phyloP scores from a whole-genome alignment of 2,329 filamentous ascomycete genomes.

The Ploettnerulaceae sp. region DNA sequence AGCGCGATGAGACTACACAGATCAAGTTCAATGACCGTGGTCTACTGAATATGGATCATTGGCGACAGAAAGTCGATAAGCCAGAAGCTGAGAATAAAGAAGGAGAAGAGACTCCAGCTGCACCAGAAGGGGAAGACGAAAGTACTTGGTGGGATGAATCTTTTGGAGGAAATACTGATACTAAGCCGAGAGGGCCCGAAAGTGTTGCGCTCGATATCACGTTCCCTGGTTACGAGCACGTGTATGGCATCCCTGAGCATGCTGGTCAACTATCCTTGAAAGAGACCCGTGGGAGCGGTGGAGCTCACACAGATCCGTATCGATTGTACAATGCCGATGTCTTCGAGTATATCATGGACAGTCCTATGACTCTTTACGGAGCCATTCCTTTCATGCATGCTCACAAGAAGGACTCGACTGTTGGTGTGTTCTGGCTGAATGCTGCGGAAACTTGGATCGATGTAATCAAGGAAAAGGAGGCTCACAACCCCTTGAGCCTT shows the following conservation, averaged over 20 bases:
- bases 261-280: conserved; percentile 82
- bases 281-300: conserved; percentile 82
- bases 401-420: conserved; percentile 86
- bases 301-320: conserved; percentile 80
- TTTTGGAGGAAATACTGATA: conserved; percentile 92
- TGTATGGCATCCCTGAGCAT: conserved; percentile 93
- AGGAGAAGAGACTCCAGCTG: conserved; percentile 36
- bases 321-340: conserved; percentile 94
- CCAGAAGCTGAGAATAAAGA: conserved; percentile 33
- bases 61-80: conserved; percentile 77
- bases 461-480: conserved; percentile 73
- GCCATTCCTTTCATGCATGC: conserved; percentile 97
- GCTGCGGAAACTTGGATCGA: conserved; percentile 97
- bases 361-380: conserved; percentile 98
- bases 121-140: conserved; percentile 60
- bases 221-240: conserved; percentile 86
- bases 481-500: conserved; percentile 71
- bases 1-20: conserved; percentile 74
- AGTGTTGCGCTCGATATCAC: conserved; percentile 87
- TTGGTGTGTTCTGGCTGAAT: conserved; percentile 97
- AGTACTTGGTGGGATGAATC: conserved; percentile 97
- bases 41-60: conserved; percentile 89
- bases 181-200: conserved; percentile 91
- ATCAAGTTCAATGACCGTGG: conserved; percentile 89
- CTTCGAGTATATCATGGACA: conserved; percentile 95